Evolutionary conservation across 768 basidiomycete genomes (phyloP).

Genomic region (Lentinula boryana): DNA sequence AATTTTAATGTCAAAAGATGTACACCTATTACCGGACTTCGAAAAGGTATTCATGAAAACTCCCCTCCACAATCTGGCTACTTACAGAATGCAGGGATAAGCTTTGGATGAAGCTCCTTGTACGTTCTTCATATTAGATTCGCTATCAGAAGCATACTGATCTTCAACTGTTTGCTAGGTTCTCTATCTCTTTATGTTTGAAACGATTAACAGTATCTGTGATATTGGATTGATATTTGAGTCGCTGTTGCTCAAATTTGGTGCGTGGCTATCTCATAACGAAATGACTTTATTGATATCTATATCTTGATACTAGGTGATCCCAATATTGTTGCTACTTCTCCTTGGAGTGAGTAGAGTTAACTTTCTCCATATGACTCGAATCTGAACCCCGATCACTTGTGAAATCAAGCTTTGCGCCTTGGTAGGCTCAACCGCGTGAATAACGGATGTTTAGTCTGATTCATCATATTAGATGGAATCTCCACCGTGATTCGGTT

Average conservation of each 20-base stretch:
- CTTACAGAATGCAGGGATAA: neutral
- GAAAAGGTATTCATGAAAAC: neutral
- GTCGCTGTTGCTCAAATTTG: slow-evolving; percentile 6
- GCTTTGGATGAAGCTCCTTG: slow-evolving; percentile 3
- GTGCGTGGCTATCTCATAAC: neutral
- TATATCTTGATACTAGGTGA: neutral
- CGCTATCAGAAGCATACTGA: neutral
- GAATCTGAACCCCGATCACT: neutral
- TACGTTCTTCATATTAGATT: neutral
- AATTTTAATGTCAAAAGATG: neutral
- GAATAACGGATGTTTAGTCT: neutral
- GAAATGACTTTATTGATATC: neutral
- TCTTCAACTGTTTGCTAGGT: neutral
- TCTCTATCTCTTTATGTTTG: slow-evolving; percentile 3
- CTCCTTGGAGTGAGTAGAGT: slow-evolving; percentile 1
- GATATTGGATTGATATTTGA: slow-evolving; percentile 6
- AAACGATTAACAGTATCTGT: neutral
- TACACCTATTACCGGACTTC: slow-evolving; percentile 5
- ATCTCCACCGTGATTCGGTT: neutral
- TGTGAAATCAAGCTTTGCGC: neutral
- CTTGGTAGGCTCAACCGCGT: neutral
- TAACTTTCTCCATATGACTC: neutral
- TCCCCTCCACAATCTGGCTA: too few species aligned
- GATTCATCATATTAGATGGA: neutral
- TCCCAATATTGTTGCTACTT: neutral